Conservation (phyloP, 345 rosid species). For the Hibiscus tridactylites region DNA sequence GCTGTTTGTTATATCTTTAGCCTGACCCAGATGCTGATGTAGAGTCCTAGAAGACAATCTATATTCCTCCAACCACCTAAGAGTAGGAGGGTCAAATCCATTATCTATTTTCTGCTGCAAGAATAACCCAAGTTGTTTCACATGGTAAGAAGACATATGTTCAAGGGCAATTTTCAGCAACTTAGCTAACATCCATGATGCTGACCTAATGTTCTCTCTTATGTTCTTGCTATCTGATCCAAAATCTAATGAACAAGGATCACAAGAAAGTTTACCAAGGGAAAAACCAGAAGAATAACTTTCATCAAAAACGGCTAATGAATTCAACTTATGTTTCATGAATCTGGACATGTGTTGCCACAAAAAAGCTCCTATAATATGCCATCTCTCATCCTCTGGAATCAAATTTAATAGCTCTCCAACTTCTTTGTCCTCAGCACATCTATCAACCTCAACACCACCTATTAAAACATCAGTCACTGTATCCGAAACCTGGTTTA, state of each 20-base stretch:
- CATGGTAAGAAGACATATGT: conserved; percentile 65
- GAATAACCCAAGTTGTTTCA: conserved; percentile 41
- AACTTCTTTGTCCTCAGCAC: conserved; percentile 22
- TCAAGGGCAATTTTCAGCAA: conserved; percentile 33
- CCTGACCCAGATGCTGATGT: conserved; percentile 23
- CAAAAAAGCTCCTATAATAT: conserved; percentile 49
- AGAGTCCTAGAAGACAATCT: conserved; percentile 31
- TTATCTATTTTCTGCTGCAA: conserved; percentile 48
- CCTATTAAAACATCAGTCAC: conserved; percentile 19
- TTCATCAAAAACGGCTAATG: conserved; percentile 30
- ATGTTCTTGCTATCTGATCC: conserved; percentile 28
- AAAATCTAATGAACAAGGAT: conserved; percentile 21
- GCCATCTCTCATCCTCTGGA: conserved; percentile 75
- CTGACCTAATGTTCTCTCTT: conserved; percentile 30
- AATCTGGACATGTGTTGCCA: conserved; percentile 73
- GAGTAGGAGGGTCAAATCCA: conserved; percentile 40
- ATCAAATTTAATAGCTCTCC: conserved; percentile 31
- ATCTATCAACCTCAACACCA: conserved; percentile 13
- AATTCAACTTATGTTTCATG: conserved; percentile 46
- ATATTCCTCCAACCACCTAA: conserved; percentile 55
- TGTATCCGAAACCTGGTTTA: conserved; percentile 25
- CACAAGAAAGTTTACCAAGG: conserved; percentile 19
- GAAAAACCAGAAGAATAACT: conserved; percentile 25
- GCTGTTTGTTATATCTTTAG: conserved; percentile 22
- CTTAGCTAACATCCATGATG: conserved; percentile 35